Evolutionary conservation across 352 stramenopile species (phyloP).

Genomic region (Hyaloperonospora arabidopsidis): DNA sequence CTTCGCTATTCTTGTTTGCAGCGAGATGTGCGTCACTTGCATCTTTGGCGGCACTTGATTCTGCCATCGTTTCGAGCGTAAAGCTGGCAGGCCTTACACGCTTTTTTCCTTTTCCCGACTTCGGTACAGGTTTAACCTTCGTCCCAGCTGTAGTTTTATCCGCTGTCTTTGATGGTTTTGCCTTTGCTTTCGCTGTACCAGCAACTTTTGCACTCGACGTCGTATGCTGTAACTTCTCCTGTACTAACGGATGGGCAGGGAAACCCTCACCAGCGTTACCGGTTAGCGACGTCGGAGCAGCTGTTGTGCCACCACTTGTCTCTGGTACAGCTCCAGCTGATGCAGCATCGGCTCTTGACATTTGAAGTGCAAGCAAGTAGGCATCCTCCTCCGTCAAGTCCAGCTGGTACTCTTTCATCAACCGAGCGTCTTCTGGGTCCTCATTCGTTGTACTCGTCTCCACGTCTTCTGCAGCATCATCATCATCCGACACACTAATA

Average conservation of each 20-base stretch:
- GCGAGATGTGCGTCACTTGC: background rate
- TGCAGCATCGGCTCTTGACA: constrained; percentile 33
- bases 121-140: constrained; percentile 8
- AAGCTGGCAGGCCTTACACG: constrained; percentile 4
- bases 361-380: constrained; percentile 50
- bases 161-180: constrained; percentile 3
- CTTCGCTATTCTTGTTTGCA: background rate
- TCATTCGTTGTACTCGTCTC: constrained; percentile 10
- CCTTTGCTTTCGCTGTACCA: constrained; percentile 2
- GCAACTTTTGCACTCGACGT: constrained; percentile 1
- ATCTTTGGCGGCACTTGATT: background rate
- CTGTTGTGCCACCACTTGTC: background rate
- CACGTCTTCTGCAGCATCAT: constrained; percentile 31
- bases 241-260: background rate
- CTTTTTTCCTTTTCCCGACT: constrained; percentile 13
- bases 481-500: constrained; percentile 33
- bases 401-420: constrained; percentile 61
- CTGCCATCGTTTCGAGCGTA: background rate
- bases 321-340: constrained; percentile 2
- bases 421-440: constrained; percentile 31
- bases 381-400: constrained; percentile 72
- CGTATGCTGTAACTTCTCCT: constrained; percentile 6
- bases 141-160: background rate
- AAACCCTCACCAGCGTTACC: background rate
- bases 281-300: background rate